Evolutionary conservation across 1,284 basidiomycete genomes (phyloP).

Genomic region (Anthracocystis panici-leucophaei): DNA sequence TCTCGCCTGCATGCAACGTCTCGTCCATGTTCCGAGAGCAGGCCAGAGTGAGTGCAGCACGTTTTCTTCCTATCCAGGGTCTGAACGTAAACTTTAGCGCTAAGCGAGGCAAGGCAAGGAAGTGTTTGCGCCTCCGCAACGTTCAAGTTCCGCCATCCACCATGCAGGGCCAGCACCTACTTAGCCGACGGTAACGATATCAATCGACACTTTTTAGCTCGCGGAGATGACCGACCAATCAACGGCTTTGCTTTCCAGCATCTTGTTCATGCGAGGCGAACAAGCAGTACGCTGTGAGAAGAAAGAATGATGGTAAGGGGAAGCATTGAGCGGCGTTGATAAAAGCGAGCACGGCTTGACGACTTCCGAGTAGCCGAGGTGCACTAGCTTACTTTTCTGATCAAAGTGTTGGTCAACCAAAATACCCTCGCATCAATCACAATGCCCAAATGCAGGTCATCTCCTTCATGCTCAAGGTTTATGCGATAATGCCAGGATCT

Average conservation of each 20-base stretch:
- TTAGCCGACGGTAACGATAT: constrained; percentile 27
- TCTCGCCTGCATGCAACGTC: constrained; percentile 12
- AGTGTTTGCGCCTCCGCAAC: background rate
- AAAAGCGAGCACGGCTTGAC: constrained; percentile 39
- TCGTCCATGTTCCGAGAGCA: constrained; percentile 3
- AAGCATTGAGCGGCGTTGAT: background rate
- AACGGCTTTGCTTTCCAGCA: constrained; percentile 3
- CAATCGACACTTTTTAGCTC: background rate
- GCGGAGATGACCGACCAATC: constrained; percentile 49
- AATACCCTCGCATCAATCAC: constrained; percentile 10
- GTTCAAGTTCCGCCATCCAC: constrained; percentile 17
- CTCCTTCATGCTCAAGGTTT: constrained; percentile 5
- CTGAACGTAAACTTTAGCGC: background rate
- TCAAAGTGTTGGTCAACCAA: background rate
- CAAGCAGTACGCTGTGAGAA: background rate
- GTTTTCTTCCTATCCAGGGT: constrained; percentile 15
- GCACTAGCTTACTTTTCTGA: constrained; percentile 30
- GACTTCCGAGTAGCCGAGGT: constrained; percentile 39
- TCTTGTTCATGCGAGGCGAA: background rate
- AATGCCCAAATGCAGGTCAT: background rate
- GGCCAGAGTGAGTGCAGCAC: constrained; percentile 6
- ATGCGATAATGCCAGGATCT: background rate
- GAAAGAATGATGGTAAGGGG: background rate
- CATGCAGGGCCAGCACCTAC: constrained; percentile 14
- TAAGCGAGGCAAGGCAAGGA: constrained; percentile 12